A percentile compares a stretch with the other conserved stretches of the same genome.
phyloP scores from a whole-genome alignment of 441 rosid species.

The Populus tomentosa region DNA sequence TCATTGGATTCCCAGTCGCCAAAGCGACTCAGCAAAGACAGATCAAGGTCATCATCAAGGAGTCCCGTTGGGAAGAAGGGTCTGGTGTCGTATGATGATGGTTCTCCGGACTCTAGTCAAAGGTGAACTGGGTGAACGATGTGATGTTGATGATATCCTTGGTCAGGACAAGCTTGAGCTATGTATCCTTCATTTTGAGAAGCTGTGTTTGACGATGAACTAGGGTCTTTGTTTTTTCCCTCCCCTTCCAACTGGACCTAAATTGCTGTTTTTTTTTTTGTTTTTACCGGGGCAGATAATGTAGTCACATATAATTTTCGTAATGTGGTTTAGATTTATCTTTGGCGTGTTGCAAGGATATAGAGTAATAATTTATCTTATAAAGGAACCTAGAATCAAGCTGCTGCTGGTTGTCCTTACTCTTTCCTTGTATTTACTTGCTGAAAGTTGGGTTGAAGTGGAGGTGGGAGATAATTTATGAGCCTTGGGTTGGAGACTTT shows the following conservation, averaged over 20 bases:
- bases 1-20: constrained; percentile 59
- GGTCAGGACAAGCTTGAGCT: background rate
- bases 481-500: background rate
- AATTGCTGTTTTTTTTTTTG: background rate
- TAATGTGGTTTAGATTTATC: background rate
- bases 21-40: constrained; percentile 39
- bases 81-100: constrained; percentile 79
- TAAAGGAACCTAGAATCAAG: background rate
- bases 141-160: background rate
- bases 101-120: constrained; percentile 48
- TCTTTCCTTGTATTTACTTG: background rate
- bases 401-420: background rate
- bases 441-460: background rate
- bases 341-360: constrained; percentile 8
- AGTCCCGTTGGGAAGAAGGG: constrained; percentile 50
- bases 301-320: background rate
- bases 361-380: constrained; percentile 4
- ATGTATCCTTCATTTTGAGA: background rate
- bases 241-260: background rate
- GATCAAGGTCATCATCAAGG: constrained; percentile 67
- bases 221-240: background rate
- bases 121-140: constrained; percentile 17
- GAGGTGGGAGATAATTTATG: background rate
- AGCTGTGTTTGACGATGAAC: background rate
- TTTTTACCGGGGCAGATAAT: background rate